A percentile compares a stretch with the other conserved stretches of the same genome.
Evolutionary conservation across 495 filamentous ascomycete species (phyloP).

Genomic region (Pyrenopolyporus hunteri): DNA sequence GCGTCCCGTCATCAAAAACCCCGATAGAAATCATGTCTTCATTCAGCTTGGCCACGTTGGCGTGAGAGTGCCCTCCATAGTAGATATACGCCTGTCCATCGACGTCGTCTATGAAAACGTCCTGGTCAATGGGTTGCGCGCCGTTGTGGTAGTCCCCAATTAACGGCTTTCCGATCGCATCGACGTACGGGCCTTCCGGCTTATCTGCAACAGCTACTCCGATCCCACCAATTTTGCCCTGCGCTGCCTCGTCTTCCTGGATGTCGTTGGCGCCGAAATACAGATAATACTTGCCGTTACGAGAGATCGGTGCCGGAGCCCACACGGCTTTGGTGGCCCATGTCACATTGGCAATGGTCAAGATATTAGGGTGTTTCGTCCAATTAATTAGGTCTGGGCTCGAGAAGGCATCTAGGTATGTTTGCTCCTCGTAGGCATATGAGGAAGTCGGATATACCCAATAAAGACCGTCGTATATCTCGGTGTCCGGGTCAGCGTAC

Average conservation of each 20-base stretch:
- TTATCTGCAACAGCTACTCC: slow-evolving; percentile 53
- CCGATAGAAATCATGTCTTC: slow-evolving; percentile 53
- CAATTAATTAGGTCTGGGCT: slow-evolving; percentile 47
- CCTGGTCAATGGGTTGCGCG: slow-evolving; percentile 58
- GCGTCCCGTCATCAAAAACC: slow-evolving; percentile 37
- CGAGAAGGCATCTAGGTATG: slow-evolving; percentile 59
- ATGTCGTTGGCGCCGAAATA: slow-evolving; percentile 57
- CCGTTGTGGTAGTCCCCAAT: slow-evolving; percentile 48
- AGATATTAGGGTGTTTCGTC: slow-evolving; percentile 51
- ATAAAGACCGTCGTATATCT: slow-evolving; percentile 55
- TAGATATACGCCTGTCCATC: slow-evolving; percentile 58
- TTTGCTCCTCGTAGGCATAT: slow-evolving; percentile 49
- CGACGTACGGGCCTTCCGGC: slow-evolving; percentile 55
- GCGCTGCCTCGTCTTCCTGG: slow-evolving; percentile 22
- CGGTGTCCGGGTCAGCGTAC: slow-evolving; percentile 60
- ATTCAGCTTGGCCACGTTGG: slow-evolving; percentile 51
- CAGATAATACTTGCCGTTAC: slow-evolving; percentile 57
- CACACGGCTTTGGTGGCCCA: slow-evolving; percentile 57
- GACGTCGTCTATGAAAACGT: slow-evolving; percentile 54
- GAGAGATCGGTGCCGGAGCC: slow-evolving; percentile 55
- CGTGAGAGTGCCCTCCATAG: slow-evolving; percentile 56
- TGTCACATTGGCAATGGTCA: slow-evolving; percentile 48
- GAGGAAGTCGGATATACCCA: slow-evolving; percentile 61
- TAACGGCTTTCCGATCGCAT: slow-evolving; percentile 51
- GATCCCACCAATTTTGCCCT: slow-evolving; percentile 44